Percentiles rank a stretch among this genome's conserved stretches.
Evolutionary conservation across 306 rosid genomes (phyloP).

Genomic region (Macrotyloma uniflorum): DNA sequence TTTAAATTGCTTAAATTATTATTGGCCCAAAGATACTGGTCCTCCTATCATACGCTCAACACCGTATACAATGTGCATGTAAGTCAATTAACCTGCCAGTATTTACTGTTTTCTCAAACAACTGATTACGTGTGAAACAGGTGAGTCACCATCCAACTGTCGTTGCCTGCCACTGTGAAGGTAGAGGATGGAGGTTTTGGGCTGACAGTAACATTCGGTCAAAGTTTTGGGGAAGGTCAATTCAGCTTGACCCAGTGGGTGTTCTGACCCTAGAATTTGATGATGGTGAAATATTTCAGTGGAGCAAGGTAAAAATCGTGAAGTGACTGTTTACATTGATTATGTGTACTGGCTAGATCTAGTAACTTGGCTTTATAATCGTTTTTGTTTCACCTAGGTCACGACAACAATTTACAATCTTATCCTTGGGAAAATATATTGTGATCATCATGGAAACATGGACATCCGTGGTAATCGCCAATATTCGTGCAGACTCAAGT

Average conservation of each 20-base stretch:
- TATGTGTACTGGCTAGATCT: slow-evolving; percentile 12
- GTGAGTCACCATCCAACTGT: slow-evolving; percentile 99
- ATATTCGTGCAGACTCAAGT: slow-evolving; percentile 79
- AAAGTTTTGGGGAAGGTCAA: slow-evolving; percentile 96
- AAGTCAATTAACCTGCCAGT: slow-evolving; percentile 1
- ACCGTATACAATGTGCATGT: not conserved
- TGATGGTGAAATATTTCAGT: slow-evolving; percentile 95
- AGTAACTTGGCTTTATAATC: not conserved
- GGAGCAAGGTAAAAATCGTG: slow-evolving; percentile 80
- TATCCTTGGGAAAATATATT: slow-evolving; percentile 88
- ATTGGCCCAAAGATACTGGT: not conserved
- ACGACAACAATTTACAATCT: slow-evolving; percentile 93
- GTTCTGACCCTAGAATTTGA: slow-evolving; percentile 84
- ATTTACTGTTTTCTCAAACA: slow-evolving; percentile 21
- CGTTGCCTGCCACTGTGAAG: slow-evolving; percentile 98
- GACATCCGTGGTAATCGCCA: slow-evolving; percentile 84
- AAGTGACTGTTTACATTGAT: slow-evolving; percentile 18
- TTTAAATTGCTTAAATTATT: not conserved
- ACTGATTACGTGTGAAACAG: slow-evolving; percentile 55
- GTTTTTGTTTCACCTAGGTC: slow-evolving; percentile 58
- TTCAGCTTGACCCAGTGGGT: slow-evolving; percentile 97
- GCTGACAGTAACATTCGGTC: slow-evolving; percentile 93
- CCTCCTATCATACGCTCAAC: not conserved
- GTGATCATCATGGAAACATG: slow-evolving; percentile 97
- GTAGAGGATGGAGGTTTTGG: slow-evolving; percentile 99